phyloP scores from a whole-genome alignment of 2,329 filamentous ascomycete species.

The Fusarium stilboides region DNA sequence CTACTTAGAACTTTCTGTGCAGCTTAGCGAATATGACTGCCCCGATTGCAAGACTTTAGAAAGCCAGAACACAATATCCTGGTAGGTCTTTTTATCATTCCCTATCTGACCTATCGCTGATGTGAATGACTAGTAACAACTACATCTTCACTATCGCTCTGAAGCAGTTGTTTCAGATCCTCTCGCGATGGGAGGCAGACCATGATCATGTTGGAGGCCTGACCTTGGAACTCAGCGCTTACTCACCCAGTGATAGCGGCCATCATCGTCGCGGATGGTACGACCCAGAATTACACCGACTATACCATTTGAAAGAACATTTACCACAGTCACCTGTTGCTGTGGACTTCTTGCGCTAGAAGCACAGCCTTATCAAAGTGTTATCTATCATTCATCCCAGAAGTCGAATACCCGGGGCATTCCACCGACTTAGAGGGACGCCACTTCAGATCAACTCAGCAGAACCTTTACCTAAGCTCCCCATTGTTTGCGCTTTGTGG shows the following conservation, averaged over 20 bases:
- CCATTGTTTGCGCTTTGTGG: not conserved
- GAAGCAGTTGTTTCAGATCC: not conserved
- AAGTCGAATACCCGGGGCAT: not conserved
- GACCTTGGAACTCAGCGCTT: not conserved
- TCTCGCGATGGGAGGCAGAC: not conserved
- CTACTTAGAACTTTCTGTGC: not conserved
- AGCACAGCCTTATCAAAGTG: not conserved
- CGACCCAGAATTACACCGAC: not conserved
- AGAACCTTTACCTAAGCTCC: not conserved
- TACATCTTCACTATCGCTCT: not conserved
- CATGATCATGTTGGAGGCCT: not conserved
- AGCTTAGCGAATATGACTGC: not conserved
- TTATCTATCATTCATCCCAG: not conserved
- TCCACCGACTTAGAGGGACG: not conserved
- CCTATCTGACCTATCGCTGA: not conserved
- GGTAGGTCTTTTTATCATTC: not conserved
- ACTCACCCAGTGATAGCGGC: not conserved
- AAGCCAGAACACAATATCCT: not conserved
- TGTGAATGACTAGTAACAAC: not conserved
- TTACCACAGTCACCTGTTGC: not conserved
- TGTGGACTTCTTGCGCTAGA: not conserved
- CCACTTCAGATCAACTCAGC: not conserved
- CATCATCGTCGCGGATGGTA: not conserved
- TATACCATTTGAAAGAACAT: not conserved
- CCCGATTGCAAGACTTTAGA: not conserved